Base-by-base conservation (phyloP, 1,284 basidiomycete species). In the Inonotus obliquus region DNA sequence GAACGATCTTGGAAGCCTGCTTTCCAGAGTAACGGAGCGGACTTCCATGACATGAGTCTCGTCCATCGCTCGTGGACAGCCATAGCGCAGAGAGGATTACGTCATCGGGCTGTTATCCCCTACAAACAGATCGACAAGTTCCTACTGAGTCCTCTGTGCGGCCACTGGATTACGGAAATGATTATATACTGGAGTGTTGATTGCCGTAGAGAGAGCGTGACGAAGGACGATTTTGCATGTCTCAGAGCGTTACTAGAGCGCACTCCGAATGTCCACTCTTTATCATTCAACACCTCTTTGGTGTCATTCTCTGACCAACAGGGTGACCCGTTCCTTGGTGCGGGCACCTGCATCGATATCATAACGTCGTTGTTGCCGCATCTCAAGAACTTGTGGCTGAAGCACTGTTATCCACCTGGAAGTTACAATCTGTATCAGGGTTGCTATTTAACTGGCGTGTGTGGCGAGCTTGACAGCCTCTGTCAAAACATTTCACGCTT, bases 111-210 rank as follows among this genome's bases (percentile, higher is more conserved):
- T 7, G 21, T 59, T 2, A 25, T 59, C 13, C 57, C 57, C 5
- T 51, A 59, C 47, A 9, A 59, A 13, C 29, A 48, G 2, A 59
- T 59, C 29, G 51, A 41, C 14, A 19, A 38, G n/a, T 59, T 59
- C 38, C 27, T 51, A 10, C 29, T 48, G n/a, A 38, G 45, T 23
- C 57, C 57, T 2, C 21, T 52, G 13, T 59, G 57, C 38, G 57
- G 57, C 11, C n/a, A 25, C 14, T 51, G 47, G 44, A 19, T 59
- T 9, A 59, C 27, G 2, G 35, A 59, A 27, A 52, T 59, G 17
- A 51, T 59, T 21, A 49, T 59, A 4, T 59, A 59, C 32, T 59
- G 57, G 45, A 37, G 11, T 4, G 47, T 59, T 23, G 48, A 52
- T 17, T 37, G 27, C 17, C 7, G 25, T 10, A 14, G 52, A 25